Conservation (phyloP, 805 yeast genomes). For the Candida ovalis region DNA sequence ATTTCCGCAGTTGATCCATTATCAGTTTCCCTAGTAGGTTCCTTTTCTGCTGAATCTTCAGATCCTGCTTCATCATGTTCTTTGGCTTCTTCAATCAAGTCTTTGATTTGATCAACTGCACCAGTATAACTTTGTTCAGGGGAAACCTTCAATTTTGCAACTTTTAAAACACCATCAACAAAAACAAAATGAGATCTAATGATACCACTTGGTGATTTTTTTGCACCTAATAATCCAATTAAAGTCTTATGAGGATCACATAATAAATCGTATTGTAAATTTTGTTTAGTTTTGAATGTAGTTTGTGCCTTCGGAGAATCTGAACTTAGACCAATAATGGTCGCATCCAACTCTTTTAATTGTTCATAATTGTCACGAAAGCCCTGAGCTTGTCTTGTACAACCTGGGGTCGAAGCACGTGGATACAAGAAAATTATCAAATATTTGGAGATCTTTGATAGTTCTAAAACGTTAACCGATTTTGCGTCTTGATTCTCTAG, state of each 20-base stretch:
- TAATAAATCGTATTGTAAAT: constrained; percentile 67
- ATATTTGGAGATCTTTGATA: constrained; percentile 33
- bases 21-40: neutral
- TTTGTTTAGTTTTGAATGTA: constrained; percentile 68
- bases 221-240: constrained; percentile 76
- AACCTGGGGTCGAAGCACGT: constrained; percentile 91
- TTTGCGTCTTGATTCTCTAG: constrained; percentile 58
- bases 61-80: neutral
- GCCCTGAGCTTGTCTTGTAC: constrained; percentile 92
- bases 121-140: constrained; percentile 57
- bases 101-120: constrained; percentile 55
- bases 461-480: constrained; percentile 21
- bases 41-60: neutral
- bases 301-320: constrained; percentile 79
- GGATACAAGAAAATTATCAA: constrained; percentile 77
- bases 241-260: constrained; percentile 71
- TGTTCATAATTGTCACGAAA: constrained; percentile 64
- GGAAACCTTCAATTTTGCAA: constrained; percentile 49
- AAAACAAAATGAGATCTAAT: constrained; percentile 92
- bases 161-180: constrained; percentile 64
- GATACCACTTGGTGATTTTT: constrained; percentile 69
- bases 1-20: neutral
- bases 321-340: constrained; percentile 77
- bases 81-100: constrained; percentile 22
- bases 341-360: constrained; percentile 45